Conservation (phyloP, 1,284 basidiomycete genomes). For the Wolfiporia cocos region DNA sequence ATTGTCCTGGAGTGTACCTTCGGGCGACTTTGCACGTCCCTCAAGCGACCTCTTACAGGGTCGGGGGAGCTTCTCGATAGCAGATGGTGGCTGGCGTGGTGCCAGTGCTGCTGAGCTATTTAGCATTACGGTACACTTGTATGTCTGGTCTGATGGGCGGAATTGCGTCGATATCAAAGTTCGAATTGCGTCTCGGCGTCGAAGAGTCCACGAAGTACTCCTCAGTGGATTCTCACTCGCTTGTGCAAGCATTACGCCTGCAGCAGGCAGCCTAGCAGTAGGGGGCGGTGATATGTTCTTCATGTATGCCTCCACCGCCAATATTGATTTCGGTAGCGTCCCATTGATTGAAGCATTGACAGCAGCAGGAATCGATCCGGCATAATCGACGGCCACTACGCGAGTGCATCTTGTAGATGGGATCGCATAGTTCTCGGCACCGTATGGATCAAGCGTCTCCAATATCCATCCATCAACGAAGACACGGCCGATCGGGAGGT, state of each 20-base stretch:
- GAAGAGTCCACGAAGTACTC: slow-evolving; percentile 46
- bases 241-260: slow-evolving; percentile 50
- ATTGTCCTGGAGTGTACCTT: slow-evolving; percentile 1
- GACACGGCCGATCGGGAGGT: slow-evolving; percentile 74
- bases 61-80: slow-evolving; percentile 15
- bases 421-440: slow-evolving; percentile 91
- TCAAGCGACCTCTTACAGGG: slow-evolving; percentile 12
- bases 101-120: slow-evolving; percentile 15
- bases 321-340: slow-evolving; percentile 60
- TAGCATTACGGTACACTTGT: slow-evolving; percentile 43
- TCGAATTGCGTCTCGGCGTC: slow-evolving; percentile 50
- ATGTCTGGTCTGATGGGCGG: slow-evolving; percentile 39
- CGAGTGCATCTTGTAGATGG: slow-evolving; percentile 91
- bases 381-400: slow-evolving; percentile 85
- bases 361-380: slow-evolving; percentile 81
- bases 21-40: not conserved
- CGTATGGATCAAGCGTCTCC: slow-evolving; percentile 96
- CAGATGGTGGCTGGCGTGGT: slow-evolving; percentile 5
- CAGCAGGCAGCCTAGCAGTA: slow-evolving; percentile 58
- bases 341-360: slow-evolving; percentile 89
- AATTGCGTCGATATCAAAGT: slow-evolving; percentile 47
- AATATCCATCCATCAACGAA: slow-evolving; percentile 95
- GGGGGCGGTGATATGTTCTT: slow-evolving; percentile 60
- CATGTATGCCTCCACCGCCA: slow-evolving; percentile 67
- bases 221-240: slow-evolving; percentile 38